Conservation (phyloP, 2,329 filamentous ascomycete genomes). For the Arthrobotrys pseudoclavata region DNA sequence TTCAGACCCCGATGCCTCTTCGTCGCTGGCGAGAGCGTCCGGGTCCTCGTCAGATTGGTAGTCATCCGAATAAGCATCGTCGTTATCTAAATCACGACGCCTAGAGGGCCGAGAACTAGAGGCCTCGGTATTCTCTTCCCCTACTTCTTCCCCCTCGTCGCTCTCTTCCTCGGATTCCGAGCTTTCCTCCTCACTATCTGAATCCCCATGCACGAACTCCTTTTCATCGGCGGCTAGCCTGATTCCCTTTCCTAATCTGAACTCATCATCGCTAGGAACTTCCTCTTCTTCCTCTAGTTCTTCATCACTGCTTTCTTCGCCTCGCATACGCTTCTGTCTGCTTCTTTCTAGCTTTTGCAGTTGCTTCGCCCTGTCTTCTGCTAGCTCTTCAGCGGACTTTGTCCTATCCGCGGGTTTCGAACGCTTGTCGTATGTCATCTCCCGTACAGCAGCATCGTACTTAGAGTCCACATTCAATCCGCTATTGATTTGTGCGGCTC, state of each 20-base stretch:
- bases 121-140: constrained; percentile 70
- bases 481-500: constrained; percentile 68
- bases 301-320: constrained; percentile 78
- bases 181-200: constrained; percentile 32
- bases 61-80: constrained; percentile 71
- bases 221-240: constrained; percentile 65
- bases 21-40: constrained; percentile 67
- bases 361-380: constrained; percentile 80
- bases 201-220: constrained; percentile 65
- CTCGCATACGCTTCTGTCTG: constrained; percentile 86
- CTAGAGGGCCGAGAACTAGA: constrained; percentile 65
- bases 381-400: constrained; percentile 90
- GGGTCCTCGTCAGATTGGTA: constrained; percentile 67
- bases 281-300: constrained; percentile 72
- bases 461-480: constrained; percentile 69
- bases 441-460: constrained; percentile 86
- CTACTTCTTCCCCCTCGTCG: constrained; percentile 65
- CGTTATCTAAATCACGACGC: constrained; percentile 73
- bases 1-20: constrained; percentile 71
- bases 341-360: constrained; percentile 86
- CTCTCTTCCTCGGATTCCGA: constrained; percentile 58
- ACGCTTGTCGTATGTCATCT: constrained; percentile 85
- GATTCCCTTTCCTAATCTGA: constrained; percentile 74
- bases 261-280: constrained; percentile 72
- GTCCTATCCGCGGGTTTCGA: constrained; percentile 88